A percentile compares a stretch with the other conserved stretches of the same genome.
Conservation (phyloP, 139 green algal species). For the Haematococcus lacustris region DNA sequence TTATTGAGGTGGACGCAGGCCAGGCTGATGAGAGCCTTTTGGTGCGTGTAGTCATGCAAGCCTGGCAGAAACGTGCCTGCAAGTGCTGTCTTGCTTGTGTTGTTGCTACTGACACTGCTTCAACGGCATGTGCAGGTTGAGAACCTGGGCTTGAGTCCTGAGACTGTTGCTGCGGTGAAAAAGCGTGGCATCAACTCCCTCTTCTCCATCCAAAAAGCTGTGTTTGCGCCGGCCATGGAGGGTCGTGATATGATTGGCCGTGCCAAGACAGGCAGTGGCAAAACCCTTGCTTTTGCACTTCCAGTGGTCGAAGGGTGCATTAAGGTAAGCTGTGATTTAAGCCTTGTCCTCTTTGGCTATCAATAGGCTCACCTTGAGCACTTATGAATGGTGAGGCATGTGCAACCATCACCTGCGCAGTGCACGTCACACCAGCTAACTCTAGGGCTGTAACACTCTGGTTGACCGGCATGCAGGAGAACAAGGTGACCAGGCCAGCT, state of each 20-base stretch:
- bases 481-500: not conserved
- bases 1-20: slow-evolving; percentile 7
- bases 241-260: slow-evolving; percentile 88
- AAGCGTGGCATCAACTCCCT: slow-evolving; percentile 60
- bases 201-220: slow-evolving; percentile 84
- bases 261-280: slow-evolving; percentile 91
- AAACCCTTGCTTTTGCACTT: slow-evolving; percentile 97
- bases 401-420: not conserved
- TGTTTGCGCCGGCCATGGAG: slow-evolving; percentile 46
- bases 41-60: not conserved
- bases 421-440: not conserved
- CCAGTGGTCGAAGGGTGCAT: slow-evolving; percentile 89
- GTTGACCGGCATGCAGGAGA: slow-evolving; percentile 10
- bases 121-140: slow-evolving; percentile 31
- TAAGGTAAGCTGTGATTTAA: slow-evolving; percentile 25
- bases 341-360: not conserved
- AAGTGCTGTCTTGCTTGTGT: not conserved
- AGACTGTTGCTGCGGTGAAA: slow-evolving; percentile 60
- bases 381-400: not conserved
- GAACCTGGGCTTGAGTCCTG: slow-evolving; percentile 61
- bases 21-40: slow-evolving; percentile 2
- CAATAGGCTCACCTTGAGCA: not conserved
- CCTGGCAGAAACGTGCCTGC: not conserved
- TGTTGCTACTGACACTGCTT: too few relatives aligned
- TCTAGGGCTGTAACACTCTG: not conserved